Conservation (phyloP, 176 grass and related monocot genomes). For the Oryza rufipogon region DNA sequence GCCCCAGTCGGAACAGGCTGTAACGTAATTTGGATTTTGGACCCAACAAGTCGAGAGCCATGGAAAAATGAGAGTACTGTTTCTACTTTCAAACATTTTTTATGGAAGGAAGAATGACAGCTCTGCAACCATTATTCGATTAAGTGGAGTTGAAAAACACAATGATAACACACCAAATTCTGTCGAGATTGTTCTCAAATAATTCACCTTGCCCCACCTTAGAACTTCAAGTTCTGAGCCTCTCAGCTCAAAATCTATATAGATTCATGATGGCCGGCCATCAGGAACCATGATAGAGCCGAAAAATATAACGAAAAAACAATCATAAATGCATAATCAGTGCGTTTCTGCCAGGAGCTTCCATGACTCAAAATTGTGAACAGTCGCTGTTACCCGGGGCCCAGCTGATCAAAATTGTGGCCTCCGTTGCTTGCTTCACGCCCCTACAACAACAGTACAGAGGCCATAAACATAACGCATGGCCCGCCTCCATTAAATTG, state of each 20-base stretch:
- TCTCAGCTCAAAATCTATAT: neutral
- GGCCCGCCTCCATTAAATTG: neutral
- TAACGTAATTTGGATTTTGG: too few relatives aligned
- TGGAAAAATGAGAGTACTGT: neutral
- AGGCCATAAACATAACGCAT: neutral
- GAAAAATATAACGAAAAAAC: neutral
- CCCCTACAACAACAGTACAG: neutral
- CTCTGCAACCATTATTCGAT: too few relatives aligned
- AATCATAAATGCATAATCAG: neutral
- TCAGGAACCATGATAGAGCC: neutral
- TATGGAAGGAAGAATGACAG: neutral
- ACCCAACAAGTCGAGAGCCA: neutral
- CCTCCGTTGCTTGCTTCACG: neutral
- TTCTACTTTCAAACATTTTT: neutral
- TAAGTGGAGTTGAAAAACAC: too few relatives aligned
- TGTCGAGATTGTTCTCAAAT: neutral
- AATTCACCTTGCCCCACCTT: neutral
- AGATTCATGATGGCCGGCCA: neutral
- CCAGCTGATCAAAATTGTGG: slow-evolving; percentile 11
- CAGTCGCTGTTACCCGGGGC: neutral
- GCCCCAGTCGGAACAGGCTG: neutral
- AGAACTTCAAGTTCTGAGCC: neutral
- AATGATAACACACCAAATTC: neutral
- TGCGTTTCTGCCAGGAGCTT: neutral
- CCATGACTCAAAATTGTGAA: neutral